Evolutionary conservation across 306 rosid genomes (phyloP), one percentile per base, ranked within the genome.

Genomic region (Pyrus pyrifolia): DNA sequence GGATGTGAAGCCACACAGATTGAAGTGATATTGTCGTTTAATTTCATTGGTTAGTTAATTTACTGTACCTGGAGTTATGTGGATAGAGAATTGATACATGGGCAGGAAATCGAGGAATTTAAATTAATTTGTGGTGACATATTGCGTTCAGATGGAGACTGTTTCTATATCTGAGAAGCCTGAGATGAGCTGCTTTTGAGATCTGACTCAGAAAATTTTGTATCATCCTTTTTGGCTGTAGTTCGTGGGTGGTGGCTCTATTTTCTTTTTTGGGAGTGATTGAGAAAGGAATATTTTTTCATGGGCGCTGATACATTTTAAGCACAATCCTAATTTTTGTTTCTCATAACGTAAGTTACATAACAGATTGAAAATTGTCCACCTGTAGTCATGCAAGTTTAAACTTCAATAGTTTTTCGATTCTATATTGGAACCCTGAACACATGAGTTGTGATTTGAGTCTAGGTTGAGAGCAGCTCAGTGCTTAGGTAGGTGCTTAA

Each of bases 1-100:
- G 65, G 60, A 75, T 70, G 53, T 64, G 80, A 81, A 75, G 71
- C 40, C 17, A 70, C 15, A n/a, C 53, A 55, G 21, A 30, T 46
- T 70, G 62, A 30, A 49, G 22, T 30, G 60, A 25, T 31, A 35
- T 67, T 59, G 29, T 60, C 42, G 2, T n/a, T 53, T 6, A n/a
- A 21, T 40, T n/a, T 33, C 49, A 19, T 52, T 12, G 8, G 68
- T 12, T 35, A 1, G 68, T 12, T 22, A 4, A 35, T 3, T 55
- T 13, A 23, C 64, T 33, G 64, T 30, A 30, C 45, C 42, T 64
- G 17, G 57, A 27, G 53, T 46, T 70, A 21, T 45, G 33, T 67
- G 69, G 68, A 62, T n/a, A 8, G 31, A 68, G 49, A 71, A 49
- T 40, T 72, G 44, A 63, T 61, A 38, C 70, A 42, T 3, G 65